These are phyloP conservation scores for Phytophthora pini DNA, from an alignment of 352 stramenopile species.

Conservation along the genomic window DNA sequence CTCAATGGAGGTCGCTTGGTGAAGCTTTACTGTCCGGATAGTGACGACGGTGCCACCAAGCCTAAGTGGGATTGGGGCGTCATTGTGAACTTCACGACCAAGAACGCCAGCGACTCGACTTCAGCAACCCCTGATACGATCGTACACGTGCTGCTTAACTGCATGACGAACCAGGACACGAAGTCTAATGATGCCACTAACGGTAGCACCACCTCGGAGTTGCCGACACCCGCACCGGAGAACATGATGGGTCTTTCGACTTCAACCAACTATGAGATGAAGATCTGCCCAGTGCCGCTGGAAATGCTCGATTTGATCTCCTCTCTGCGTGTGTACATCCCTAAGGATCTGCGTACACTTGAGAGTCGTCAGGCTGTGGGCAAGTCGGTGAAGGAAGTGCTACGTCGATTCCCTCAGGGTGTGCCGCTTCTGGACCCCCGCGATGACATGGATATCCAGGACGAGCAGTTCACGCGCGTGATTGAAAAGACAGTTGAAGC, in stretches of 20 bases:
- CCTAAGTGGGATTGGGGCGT: slow-evolving; percentile 84
- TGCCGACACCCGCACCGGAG: slow-evolving; percentile 63
- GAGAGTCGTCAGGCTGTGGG: slow-evolving; percentile 78
- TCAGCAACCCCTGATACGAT: slow-evolving; percentile 69
- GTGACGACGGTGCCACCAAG: slow-evolving; percentile 54
- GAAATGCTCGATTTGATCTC: slow-evolving; percentile 81
- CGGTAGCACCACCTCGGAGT: slow-evolving; percentile 36
- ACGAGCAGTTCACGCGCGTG: slow-evolving; percentile 90
- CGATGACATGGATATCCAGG: slow-evolving; percentile 95
- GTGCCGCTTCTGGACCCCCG: slow-evolving; percentile 94
- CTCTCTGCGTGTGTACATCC: slow-evolving; percentile 86
- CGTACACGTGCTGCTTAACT: slow-evolving; percentile 86
- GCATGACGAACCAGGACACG: slow-evolving; percentile 34
- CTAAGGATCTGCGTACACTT: slow-evolving; percentile 78
- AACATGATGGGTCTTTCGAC: slow-evolving; percentile 64
- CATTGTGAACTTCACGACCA: slow-evolving; percentile 88
- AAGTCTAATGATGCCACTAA: slow-evolving; percentile 39
- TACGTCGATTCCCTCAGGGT: slow-evolving; percentile 80
- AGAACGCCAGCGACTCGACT: slow-evolving; percentile 72
- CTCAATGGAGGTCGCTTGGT: slow-evolving; percentile 94
- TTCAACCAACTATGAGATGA: slow-evolving; percentile 72
- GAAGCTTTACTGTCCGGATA: slow-evolving; percentile 70
- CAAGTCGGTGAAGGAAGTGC: slow-evolving; percentile 83
- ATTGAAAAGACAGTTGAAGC: slow-evolving; percentile 85
- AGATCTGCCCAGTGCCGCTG: slow-evolving; percentile 85